These are phyloP conservation scores for Cladosporium sp. DNA, from an alignment of 2,329 filamentous ascomycete species.

Conservation along the genomic window DNA sequence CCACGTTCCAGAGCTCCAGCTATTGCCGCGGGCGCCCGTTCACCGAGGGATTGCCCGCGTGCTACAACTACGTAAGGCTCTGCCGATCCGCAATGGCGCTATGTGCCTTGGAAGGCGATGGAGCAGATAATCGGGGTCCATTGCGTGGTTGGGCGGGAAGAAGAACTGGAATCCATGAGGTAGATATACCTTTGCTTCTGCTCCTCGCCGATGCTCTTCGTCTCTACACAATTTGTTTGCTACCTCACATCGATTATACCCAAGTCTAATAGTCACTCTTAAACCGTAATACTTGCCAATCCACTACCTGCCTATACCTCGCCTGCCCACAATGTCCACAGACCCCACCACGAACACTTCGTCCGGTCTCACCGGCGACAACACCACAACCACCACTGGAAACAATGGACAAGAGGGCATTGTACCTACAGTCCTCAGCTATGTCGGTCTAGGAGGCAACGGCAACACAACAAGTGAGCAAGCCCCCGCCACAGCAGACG, in stretches of 20 bases:
- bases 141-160: too few relatives aligned
- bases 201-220: neutral
- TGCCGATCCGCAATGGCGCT: neutral
- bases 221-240: neutral
- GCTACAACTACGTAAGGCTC: neutral
- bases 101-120: neutral
- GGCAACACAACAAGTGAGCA: neutral
- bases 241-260: neutral
- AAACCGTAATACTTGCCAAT: neutral
- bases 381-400: neutral
- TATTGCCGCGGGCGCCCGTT: neutral
- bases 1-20: neutral
- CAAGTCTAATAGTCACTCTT: neutral
- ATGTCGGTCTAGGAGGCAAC: constrained; percentile 17
- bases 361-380: neutral
- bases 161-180: too few relatives aligned
- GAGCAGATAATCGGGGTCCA: neutral
- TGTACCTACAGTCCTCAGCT: constrained; percentile 19
- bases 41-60: neutral
- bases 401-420: constrained; percentile 11
- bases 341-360: neutral
- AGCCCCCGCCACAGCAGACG: constrained; percentile 2
- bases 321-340: constrained; percentile 2
- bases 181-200: neutral
- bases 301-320: neutral